Base-by-base conservation (phyloP, 345 rosid genomes). In the Citrus mangshanensis region DNA sequence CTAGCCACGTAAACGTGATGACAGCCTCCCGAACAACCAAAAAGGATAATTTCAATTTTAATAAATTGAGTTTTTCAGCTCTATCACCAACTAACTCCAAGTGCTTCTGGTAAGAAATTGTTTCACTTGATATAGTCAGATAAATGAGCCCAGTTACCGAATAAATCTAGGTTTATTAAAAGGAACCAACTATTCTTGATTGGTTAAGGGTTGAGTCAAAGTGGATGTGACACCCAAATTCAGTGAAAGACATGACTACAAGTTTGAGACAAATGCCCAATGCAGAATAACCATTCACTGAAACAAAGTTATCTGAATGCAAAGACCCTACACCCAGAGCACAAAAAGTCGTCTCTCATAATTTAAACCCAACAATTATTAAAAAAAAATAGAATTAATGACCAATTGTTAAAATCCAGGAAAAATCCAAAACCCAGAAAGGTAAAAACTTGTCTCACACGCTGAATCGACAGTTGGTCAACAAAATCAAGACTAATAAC, bases 341-440 rank as follows among this genome's bases (percentile, higher is more conserved):
- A 60, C 65, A 9, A 34, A 6, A 28, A 28, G 28, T 9, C 32
- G 0, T n/a, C 12, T 9, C 7, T 25, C 25, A 42, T 68, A 62
- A 62, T 14, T 19, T 12, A 7, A 34, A 61, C 22, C 54, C 28
- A 38, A 37, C 10, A 22, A 4, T 34, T 38, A 12, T 38, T 24
- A 10, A 38, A 27, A 68, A 68, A 37, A 67, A 38, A 67, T 3
- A 3, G 7, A 10, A 18, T 40, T 40, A 42, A 28, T 22, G 25
- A 42, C 34, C 64, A 54, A 61, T 25, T 60, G n/a, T 0, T 14
- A 30, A 54, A 25, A 21, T 61, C 42, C 13, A 79, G 24, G 60
- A 38, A 79, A 65, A 73, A 73, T 35, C 65, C 62, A 30, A 73
- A 32, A 22, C 56, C 63, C n/a, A 74, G 56, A 56, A 40, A 76